Base-by-base conservation (phyloP, 345 rosid species). In the Melastoma malabathricum region DNA sequence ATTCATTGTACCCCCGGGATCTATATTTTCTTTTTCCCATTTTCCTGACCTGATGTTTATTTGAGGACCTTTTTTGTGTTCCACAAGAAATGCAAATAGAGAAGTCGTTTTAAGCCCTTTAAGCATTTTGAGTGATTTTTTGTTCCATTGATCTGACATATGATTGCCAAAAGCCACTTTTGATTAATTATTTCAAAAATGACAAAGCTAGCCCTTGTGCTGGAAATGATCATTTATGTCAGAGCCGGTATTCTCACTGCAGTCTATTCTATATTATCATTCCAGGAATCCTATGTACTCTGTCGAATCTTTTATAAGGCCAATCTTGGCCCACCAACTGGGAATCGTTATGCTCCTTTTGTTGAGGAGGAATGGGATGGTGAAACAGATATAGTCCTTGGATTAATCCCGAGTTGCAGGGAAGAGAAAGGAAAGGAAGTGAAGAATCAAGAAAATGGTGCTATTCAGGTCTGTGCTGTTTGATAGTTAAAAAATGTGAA, bases 251-350 rank as follows among this genome's bases (percentile, higher is more conserved):
- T 54, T 13, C 15, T 31, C 17, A 18, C 17, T 15, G 9, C 44
- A 18, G 29, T 43, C 44, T 47, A 51, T 49, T 44, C n/a, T 41
- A 29, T 53, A 39, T 56, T 50, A 57, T 23, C 61, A 70, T 64
- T 62, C 72, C 60, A 72, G 67, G 92, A 82, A 41, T 58, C 75
- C 0, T 90, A 79, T 64, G 98, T 89, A 29, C 75, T 89, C 17
- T 89, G 97, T 68, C 79, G 90, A 75, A 78, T 89, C 52, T 90
- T 90, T 56, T 89, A 76, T 67, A 90, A 90, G 86, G 78, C 78
- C 57, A 80, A 82, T 62, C 80, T 86, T 54, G 98, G 98, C 55
- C 94, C 98, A 34, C 98, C 96, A 18, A 83, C 72, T 50, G 96
- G 65, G 23, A 52, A 61, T 48, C 59, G 65, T 9, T 54, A 48